Conservation (phyloP, 202 grass and related monocot species). For the Carex arenaria region DNA sequence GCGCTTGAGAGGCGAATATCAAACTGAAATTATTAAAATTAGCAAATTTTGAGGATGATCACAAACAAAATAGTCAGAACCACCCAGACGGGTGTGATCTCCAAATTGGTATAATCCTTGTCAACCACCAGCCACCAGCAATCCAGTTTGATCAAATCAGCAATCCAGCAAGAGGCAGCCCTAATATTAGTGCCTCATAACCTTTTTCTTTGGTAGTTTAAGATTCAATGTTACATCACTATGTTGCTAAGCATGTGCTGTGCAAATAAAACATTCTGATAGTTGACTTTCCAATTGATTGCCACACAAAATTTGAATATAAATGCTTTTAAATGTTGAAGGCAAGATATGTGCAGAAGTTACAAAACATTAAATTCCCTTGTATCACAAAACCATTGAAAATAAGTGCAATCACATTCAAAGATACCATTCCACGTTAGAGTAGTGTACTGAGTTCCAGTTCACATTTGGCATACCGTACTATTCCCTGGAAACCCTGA, state of each 20-base stretch:
- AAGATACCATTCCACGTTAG: background rate
- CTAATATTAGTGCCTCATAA: background rate
- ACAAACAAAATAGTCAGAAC: background rate
- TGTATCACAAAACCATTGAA: background rate
- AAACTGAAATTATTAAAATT: slow-evolving; percentile 44
- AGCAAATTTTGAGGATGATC: slow-evolving; percentile 11
- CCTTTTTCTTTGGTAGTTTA: background rate
- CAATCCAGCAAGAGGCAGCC: background rate
- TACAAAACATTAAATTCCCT: background rate
- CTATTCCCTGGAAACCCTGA: background rate
- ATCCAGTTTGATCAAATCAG: background rate
- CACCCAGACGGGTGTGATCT: background rate
- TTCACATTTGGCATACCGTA: background rate
- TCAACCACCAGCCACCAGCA: background rate
- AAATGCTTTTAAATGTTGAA: background rate
- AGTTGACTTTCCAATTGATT: background rate
- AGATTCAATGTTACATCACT: background rate
- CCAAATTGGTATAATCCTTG: background rate
- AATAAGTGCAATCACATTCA: background rate
- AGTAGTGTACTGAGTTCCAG: background rate
- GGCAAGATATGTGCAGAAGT: background rate
- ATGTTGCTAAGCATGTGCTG: background rate
- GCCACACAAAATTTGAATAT: background rate
- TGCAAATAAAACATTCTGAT: background rate
- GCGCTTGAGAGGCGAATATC: slow-evolving; percentile 74